Evolutionary conservation across 805 yeast genomes (phyloP).

Genomic region (Candida krabiensis): DNA sequence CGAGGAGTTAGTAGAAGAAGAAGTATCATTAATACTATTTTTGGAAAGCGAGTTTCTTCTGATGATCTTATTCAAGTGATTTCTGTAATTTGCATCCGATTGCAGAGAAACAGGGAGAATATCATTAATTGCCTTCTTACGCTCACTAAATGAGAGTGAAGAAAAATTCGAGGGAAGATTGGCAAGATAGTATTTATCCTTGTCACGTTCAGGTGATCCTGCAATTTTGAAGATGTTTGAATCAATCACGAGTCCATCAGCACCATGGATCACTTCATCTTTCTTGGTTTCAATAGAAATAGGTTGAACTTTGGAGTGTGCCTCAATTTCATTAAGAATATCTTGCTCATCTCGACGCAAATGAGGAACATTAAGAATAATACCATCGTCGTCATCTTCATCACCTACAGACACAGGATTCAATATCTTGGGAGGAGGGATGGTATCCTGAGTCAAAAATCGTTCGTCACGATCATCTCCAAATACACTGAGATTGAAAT

Average conservation of each 20-base stretch:
- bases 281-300: constrained; percentile 22
- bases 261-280: neutral
- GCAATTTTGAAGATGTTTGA: constrained; percentile 25
- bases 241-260: constrained; percentile 13
- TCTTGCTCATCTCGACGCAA: constrained; percentile 8
- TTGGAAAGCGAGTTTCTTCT: constrained; percentile 25
- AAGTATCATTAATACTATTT: constrained; percentile 6
- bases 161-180: constrained; percentile 49
- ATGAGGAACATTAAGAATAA: constrained; percentile 7
- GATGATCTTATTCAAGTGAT: constrained; percentile 31
- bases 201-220: constrained; percentile 34
- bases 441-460: too few relatives aligned
- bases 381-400: constrained; percentile 9
- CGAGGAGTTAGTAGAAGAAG: constrained; percentile 19
- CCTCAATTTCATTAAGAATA: constrained; percentile 12
- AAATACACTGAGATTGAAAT: constrained; percentile 32
- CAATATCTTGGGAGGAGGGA: neutral
- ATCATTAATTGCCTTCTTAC: constrained; percentile 37
- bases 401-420: constrained; percentile 6
- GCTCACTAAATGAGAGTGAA: constrained; percentile 53
- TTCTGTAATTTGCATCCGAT: constrained; percentile 29
- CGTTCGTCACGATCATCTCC: constrained; percentile 5
- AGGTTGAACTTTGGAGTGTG: constrained; percentile 31
- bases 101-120: constrained; percentile 28
- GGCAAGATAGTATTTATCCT: constrained; percentile 41